Evolutionary conservation across 2,329 filamentous ascomycete genomes (phyloP), one percentile per base, ranked within the genome.

Genomic region (Furcasterigmium furcatum): DNA sequence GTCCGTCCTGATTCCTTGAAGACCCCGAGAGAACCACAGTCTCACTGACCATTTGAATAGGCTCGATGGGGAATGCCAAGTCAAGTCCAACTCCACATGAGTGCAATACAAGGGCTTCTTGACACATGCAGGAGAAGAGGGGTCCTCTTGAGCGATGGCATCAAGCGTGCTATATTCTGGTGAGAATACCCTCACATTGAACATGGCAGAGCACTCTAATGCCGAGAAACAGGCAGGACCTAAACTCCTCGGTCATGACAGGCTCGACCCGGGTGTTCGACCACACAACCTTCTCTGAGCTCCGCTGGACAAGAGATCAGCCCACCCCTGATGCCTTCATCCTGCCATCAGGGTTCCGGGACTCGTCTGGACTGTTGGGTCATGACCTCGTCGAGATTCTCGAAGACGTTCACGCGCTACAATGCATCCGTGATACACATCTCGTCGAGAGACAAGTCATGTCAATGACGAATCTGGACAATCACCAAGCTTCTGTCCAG

Each of bases 141-240:
- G 1, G 41, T 67, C 0, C 46, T 54, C 46, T 45, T 73, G 0
- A 69, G 55, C 2, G 58, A 54, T 9, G 63, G 63, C 0, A 72
- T 73, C 5, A 73, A 73, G 48, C 65, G 70, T 2, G 70, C 70
- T 0, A 69, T 72, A 24, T 72, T 72, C 47, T 72, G 69, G 69
- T 70, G 43, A 53, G 60, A 2, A 18, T 12, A 29, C 1, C 38
- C 5, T 7, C 24, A n/a, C 19, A 9, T 39, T 50, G 45, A n/a
- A n/a, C n/a, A n/a, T n/a, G n/a, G n/a, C n/a, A n/a, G n/a, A n/a
- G n/a, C n/a, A n/a, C n/a, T n/a, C n/a, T n/a, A n/a, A n/a, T n/a
- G n/a, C n/a, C n/a, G n/a, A n/a, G n/a, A 46, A 1, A 44, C 9
- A 72, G 68, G 70, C 68, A 72, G 53, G 70, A 73, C 39, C 49